Evolutionary conservation across 306 rosid species (phyloP), one percentile per base, ranked within the genome.

Genomic region (Prunus mume): DNA sequence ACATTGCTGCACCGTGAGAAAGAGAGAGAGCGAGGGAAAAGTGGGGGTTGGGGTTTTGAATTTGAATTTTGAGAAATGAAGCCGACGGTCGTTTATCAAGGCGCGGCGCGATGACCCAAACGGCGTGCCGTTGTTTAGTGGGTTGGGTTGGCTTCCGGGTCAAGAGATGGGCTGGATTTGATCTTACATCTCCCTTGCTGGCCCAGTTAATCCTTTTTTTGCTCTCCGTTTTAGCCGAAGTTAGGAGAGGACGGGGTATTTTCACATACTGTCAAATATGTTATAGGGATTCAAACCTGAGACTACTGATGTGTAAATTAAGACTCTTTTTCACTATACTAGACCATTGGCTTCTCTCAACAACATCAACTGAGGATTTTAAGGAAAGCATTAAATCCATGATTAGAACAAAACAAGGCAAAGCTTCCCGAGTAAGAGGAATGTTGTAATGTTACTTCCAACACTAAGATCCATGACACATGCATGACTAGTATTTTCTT

Each of bases 31-130:
- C 67, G 27, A 5, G 1, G 47, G 24, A 38, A 55, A 56, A 15
- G 22, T 15, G 13, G 18, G 58, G 67, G 20, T 62, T 17, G 2
- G 51, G 54, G 50, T 28, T 50, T 19, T 38, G 63, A 68, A 54
- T 78, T 81, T 81, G 84, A 85, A 85, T 69, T 54, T 71, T 38
- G 51, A 69, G n/a, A 22, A 43, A 71, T 9, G 71, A 79, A 57
- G 56, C 49, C 51, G 62, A 18, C 10, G 60, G 46, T 55, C 32
- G 65, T 60, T 60, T 60, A 60, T 58, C 64, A 15, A 1, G 4
- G 20, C 62, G 20, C 3, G 13, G 61, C 0, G 27, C 3, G 14
- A 56, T 6, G 62, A 20, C 65, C 19, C 65, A 0, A 56, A 20
- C 62, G 28, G 15, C 28, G 3, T 9, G 27, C 0, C 28, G 65